These are phyloP conservation scores for Taphrina communis DNA, from an alignment of 1,139 yeast species.

Conservation along the genomic window DNA sequence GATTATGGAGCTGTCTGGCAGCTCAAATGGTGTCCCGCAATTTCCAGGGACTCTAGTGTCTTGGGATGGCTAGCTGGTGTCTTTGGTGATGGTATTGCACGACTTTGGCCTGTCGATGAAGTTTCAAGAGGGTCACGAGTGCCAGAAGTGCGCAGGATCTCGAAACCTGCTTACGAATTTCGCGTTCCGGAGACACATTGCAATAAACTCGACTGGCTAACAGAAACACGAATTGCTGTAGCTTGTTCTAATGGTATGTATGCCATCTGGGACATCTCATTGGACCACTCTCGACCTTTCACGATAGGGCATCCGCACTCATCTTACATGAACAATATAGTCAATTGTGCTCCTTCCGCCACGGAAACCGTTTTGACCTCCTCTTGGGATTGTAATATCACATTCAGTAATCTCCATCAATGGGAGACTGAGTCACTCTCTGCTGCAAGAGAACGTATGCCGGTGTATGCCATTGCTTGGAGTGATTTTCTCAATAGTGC, in stretches of 20 bases:
- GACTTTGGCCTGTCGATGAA: conserved; percentile 27
- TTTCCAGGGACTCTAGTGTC: neutral
- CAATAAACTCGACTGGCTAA: conserved; percentile 27
- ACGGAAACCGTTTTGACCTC: conserved; percentile 18
- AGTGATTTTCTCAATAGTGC: conserved; percentile 33
- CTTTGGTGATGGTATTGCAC: conserved; percentile 29
- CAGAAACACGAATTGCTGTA: conserved; percentile 17
- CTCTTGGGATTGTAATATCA: conserved; percentile 38
- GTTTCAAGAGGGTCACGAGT: neutral
- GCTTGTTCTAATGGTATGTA: conserved; percentile 36
- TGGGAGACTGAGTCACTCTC: conserved; percentile 21
- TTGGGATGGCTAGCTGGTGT: conserved; percentile 36
- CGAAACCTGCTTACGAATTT: conserved; percentile 17
- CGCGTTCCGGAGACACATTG: conserved; percentile 27
- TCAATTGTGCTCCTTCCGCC: conserved; percentile 33
- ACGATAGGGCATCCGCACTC: conserved; percentile 28
- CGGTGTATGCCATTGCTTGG: conserved; percentile 34
- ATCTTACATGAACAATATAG: conserved; percentile 26
- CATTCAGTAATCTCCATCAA: conserved; percentile 20
- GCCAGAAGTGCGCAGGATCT: conserved; percentile 1
- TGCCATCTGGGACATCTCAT: conserved; percentile 29
- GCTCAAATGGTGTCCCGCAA: conserved; percentile 39
- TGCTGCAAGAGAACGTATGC: conserved; percentile 35
- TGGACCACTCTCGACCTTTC: conserved; percentile 11
- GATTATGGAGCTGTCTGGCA: conserved; percentile 29